These are phyloP conservation scores for Umbellularia californica DNA, from an alignment of 164 flowering plant genomes.

Conservation along the genomic window DNA sequence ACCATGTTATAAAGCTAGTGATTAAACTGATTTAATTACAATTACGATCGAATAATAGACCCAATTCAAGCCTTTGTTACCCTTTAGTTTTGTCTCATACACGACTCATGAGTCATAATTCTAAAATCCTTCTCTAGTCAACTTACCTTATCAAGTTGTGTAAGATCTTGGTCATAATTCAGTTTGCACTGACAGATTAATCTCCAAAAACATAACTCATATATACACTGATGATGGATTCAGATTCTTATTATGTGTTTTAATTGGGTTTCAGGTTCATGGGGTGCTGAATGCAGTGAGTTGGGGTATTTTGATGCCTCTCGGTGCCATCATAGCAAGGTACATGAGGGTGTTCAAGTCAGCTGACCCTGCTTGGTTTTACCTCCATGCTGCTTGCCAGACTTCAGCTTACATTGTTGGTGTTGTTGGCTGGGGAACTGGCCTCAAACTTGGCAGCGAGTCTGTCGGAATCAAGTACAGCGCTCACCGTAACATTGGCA, in stretches of 20 bases:
- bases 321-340: conserved; percentile 77
- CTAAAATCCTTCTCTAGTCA: no score
- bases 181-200: neutral
- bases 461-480: conserved; percentile 18
- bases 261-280: conserved; percentile 48
- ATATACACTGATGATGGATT: no score
- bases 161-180: neutral
- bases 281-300: conserved; percentile 71
- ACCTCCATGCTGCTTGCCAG: conserved; percentile 32
- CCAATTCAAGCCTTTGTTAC: neutral
- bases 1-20: neutral
- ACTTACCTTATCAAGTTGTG: no score
- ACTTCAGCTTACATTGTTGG: conserved; percentile 28
- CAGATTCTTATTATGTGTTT: neutral
- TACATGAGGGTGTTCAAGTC: conserved; percentile 68
- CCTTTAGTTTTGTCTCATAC: no score
- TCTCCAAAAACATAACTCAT: neutral
- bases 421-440: conserved; percentile 34
- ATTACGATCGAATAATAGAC: neutral
- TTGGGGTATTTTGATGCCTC: conserved; percentile 86
- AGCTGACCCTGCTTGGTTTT: conserved; percentile 49
- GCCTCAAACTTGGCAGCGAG: conserved; percentile 29
- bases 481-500: conserved; percentile 31
- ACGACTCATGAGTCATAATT: no score
- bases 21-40: neutral